Conservation (phyloP, 805 yeast species). For the Wickerhamia fluorescens region DNA sequence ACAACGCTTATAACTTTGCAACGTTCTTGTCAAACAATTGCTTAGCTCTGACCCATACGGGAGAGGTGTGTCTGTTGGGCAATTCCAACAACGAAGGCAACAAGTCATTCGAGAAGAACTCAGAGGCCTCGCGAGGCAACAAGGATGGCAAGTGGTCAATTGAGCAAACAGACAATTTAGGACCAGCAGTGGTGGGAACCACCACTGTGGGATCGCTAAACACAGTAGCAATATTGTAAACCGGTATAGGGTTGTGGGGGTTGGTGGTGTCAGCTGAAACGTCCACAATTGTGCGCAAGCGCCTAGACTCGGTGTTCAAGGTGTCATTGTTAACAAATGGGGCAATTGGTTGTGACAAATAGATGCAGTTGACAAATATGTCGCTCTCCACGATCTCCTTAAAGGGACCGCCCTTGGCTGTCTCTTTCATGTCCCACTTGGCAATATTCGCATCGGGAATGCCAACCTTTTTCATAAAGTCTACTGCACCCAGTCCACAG, state of each 20-base stretch:
- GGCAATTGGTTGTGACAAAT: conserved; percentile 86
- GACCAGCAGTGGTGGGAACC: conserved; percentile 74
- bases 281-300: conserved; percentile 86
- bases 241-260: conserved; percentile 97
- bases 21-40: conserved; percentile 79
- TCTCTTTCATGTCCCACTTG: conserved; percentile 97
- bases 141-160: conserved; percentile 95
- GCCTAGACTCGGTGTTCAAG: conserved; percentile 63
- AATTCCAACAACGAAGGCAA: conserved; percentile 83
- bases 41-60: conserved; percentile 91
- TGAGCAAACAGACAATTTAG: conserved; percentile 83
- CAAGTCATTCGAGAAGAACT: conserved; percentile 79
- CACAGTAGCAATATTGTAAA: conserved; percentile 82
- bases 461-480: conserved; percentile 74
- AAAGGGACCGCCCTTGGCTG: conserved; percentile 96
- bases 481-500: conserved; percentile 97
- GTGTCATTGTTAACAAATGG: conserved; percentile 74
- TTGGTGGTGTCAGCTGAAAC: conserved; percentile 98
- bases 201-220: conserved; percentile 85
- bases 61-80: conserved; percentile 73
- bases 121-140: conserved; percentile 96
- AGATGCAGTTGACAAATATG: conserved; percentile 93
- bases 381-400: conserved; percentile 82
- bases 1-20: conserved; percentile 65
- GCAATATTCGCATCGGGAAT: conserved; percentile 75